Base-by-base conservation (phyloP, 768 basidiomycete genomes). In the Phanerochaete sordida region DNA sequence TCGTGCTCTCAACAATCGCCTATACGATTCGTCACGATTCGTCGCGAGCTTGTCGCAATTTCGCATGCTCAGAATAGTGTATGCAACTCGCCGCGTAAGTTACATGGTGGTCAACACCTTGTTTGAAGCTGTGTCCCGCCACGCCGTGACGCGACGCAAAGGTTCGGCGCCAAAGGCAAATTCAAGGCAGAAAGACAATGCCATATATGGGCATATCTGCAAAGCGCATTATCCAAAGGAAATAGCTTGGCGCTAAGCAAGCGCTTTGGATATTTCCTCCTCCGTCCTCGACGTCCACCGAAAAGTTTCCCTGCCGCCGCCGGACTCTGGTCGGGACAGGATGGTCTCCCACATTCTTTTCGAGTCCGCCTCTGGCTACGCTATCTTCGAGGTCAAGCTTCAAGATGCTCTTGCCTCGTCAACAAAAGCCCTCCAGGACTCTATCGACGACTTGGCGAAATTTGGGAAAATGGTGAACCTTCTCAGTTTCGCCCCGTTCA, bases 311-410 rank as follows among this genome's bases (percentile, higher is more conserved):
- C 23, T 15, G 35, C 33, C 39, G 27, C 31, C 24, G 57, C 47
- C 23, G 44, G 30, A 2, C 31, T 31, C 45, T 57, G 28, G 56
- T 48, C 23, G 56, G 11, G 23, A 16, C 67, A 71, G 69, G 61
- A 84, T 87, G 84, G 80, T 88, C 64, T 91, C 90, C 13, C 94
- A 98, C 75, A 81, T 91, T 61, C 85, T 98, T 59, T 95, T 95
- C 79, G 95, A 98, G 77, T 87, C 91, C 4, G 86, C 95, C 58
- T 94, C 94, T 27, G 95, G 95, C 55, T 95, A 95, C 82, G 93
- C 93, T 55, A 80, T 97, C 58, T 96, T 97, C 73, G 84, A 95
- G 71, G 87, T 88, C 64, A 90, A 90, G 66, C 84, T 93, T 50
- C 80, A 84, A 54, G 96, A 98, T 75, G 87, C 94, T 62, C 88